Base-by-base conservation (phyloP, 441 rosid genomes). In the Corymbia calophylla region DNA sequence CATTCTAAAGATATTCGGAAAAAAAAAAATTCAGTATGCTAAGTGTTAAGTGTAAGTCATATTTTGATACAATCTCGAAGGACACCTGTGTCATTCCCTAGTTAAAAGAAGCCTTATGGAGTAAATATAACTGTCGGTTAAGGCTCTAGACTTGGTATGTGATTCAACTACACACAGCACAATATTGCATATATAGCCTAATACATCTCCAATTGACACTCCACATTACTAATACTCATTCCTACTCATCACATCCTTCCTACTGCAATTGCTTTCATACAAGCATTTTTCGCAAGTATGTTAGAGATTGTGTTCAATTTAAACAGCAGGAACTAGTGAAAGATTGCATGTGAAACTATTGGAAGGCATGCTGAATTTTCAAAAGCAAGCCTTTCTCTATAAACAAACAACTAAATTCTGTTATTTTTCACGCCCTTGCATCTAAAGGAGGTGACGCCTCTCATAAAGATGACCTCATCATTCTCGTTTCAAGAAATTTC, bases 1-100 rank as follows among this genome's bases (percentile, higher is more conserved):
- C 7, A 1, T 60, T 12, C 29, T 1, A 39, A 39, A 73, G 48
- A 39, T 35, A 39, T 35, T 73, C 0, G 0, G 39, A 39, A 10
- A 21, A 19, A 35, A 18, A 0, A 70, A 70, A 18, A 70, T 70
- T 70, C 15, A 70, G 16, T 5, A 70, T 70, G 48, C 81, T 10
- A 32, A 35, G 15, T 3, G 10, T 35, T 35, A 70, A 44, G 29
- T 39, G n/a, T 11, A 39, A 39, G 17, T 77, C 51, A 39, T 23
- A 77, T 39, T 21, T 77, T 3, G 5, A 23, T 39, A 39, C 18
- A 0, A 77, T 77, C n/a, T 39, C 18, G 51, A 39, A 77, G 29
- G 84, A 73, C 51, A 73, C 49, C 51, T 17, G 21, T 12, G 84
- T 77, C 17, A 23, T 77, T 77, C 84, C 84, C n/a, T 21, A 9